Evolutionary conservation across 768 basidiomycete genomes (phyloP).

Genomic region (Russula lepida): DNA sequence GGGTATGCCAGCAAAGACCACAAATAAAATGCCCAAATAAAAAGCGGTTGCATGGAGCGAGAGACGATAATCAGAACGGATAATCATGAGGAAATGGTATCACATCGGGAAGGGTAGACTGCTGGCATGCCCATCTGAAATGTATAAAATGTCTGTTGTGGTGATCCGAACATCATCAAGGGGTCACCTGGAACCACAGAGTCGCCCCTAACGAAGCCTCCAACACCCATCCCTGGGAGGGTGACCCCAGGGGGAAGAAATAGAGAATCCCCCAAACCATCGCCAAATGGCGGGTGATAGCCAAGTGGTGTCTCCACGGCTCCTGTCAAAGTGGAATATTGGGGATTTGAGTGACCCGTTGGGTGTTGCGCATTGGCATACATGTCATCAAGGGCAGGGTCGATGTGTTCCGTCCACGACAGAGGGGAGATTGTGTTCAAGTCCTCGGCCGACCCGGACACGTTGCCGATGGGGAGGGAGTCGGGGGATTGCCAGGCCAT

Average conservation of each 20-base stretch:
- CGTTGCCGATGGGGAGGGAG: neutral
- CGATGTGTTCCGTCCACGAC: neutral
- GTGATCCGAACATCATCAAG: neutral
- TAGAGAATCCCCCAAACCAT: conserved; percentile 5
- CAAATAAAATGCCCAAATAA: neutral
- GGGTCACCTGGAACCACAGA: neutral
- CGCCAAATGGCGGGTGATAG: conserved; percentile 16
- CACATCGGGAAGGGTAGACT: neutral
- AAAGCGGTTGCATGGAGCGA: neutral
- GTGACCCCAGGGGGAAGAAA: neutral
- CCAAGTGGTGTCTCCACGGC: conserved; percentile 1
- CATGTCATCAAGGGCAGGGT: neutral
- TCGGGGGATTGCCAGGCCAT: neutral
- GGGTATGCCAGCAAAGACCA: neutral
- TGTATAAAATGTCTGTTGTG: neutral
- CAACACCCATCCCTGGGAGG: conserved; percentile 1
- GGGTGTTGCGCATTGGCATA: neutral
- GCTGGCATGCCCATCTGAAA: neutral
- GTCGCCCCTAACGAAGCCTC: neutral
- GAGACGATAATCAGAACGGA: neutral
- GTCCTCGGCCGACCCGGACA: neutral
- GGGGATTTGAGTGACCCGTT: neutral
- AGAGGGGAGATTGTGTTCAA: neutral
- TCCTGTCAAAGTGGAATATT: neutral
- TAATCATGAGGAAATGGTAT: neutral